These are phyloP conservation scores for Yamadazyma buinensis DNA, from an alignment of 1,139 yeast genomes.

Conservation along the genomic window DNA sequence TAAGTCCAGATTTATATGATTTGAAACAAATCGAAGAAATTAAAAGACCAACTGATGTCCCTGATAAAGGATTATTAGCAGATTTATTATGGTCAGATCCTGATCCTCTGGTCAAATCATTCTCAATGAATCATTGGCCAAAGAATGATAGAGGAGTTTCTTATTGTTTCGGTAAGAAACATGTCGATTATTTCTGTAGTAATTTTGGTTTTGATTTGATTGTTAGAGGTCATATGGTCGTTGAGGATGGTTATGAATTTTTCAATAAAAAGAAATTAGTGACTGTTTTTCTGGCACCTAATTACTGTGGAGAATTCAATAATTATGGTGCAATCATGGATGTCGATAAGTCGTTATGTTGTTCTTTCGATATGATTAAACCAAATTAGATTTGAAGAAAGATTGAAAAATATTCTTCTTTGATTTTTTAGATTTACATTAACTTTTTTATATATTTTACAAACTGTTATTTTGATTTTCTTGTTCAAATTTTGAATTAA, in stretches of 20 bases:
- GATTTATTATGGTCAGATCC: conserved; percentile 91
- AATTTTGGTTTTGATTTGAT: conserved; percentile 74
- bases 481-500: too few species aligned
- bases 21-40: conserved; percentile 67
- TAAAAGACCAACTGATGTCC: conserved; percentile 82
- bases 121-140: conserved; percentile 58
- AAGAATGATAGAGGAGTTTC: conserved; percentile 87
- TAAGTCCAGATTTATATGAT: conserved; percentile 68
- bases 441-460: too few species aligned
- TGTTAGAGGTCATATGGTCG: conserved; percentile 91
- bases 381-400: conserved; percentile 30
- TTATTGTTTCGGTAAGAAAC: conserved; percentile 71
- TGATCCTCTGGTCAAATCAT: conserved; percentile 50
- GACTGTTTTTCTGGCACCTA: conserved; percentile 84
- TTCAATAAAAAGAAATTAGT: conserved; percentile 74
- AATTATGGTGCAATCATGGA: conserved; percentile 92
- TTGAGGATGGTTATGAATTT: conserved; percentile 89
- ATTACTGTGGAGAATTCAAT: conserved; percentile 87
- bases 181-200: conserved; percentile 67
- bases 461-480: too few species aligned
- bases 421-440: too few species aligned
- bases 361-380: conserved; percentile 79
- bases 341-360: conserved; percentile 69
- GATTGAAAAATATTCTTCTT: too few species aligned
- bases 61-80: conserved; percentile 76